Base-by-base conservation (phyloP, 257 asterid species). In the Ajuga chamaepitys region DNA sequence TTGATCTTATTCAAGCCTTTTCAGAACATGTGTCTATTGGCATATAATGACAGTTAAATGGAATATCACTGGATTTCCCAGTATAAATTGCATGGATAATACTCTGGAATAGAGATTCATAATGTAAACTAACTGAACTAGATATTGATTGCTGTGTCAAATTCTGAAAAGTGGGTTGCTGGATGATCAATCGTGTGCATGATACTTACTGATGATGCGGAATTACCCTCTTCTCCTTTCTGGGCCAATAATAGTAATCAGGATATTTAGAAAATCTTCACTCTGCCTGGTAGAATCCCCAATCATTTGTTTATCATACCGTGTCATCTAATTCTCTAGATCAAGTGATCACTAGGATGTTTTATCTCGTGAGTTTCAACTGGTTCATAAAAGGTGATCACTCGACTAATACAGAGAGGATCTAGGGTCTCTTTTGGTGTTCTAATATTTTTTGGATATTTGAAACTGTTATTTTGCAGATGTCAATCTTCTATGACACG, bases 381-480 rank as follows among this genome's bases (percentile, higher is more conserved):
- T 42, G 44, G 48, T 56, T 52, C 65, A 40, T 32, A 28, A 42
- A 63, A 40, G 12, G 32, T 44, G 50, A 47, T 47, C 35, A 12
- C 56, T 42, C 18, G 40, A 47, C 30, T 48, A 35, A 26, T 48
- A 53, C 22, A 34, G 20, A 35, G 26, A 65, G 52, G 59, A 18
- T 24, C 21, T 11, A 47, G 50, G 14, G 60, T 59, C 34, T 28
- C 5, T 28, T 28, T 28, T 28, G 2, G 2, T 28, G 2, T 28
- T 28, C 34, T 64, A 8, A 21, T 37, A 20, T 52, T 40, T 10
- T 4, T 28, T 61, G 18, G 30, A 53, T 69, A 53, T 69, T 37
- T 40, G 20, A 32, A 13, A 70, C 48, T 66, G 44, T 61, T 30
- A 61, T 37, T 40, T 51, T 70, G 38, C 53, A 16, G 28, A 63